phyloP scores from a whole-genome alignment of 73 alveolate genomes.

The Durusdinium trenchii region DNA sequence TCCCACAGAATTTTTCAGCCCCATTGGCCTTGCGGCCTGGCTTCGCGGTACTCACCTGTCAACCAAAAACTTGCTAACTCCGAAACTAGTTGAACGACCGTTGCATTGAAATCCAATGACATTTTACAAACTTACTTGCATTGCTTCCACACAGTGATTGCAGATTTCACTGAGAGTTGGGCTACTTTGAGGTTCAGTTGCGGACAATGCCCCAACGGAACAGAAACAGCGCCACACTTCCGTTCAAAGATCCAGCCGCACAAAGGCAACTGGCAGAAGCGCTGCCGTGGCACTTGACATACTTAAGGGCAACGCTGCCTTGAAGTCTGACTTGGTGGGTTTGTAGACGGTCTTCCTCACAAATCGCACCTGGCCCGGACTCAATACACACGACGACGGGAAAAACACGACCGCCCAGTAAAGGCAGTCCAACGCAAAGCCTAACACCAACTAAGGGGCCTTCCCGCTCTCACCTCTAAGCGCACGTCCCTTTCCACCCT shows the following conservation, averaged over 20 bases:
- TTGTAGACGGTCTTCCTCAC: not conserved
- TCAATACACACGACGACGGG: no score
- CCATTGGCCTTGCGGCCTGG: constrained; percentile 20
- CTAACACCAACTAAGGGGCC: no score
- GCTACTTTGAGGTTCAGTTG: not conserved
- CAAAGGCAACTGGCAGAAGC: not conserved
- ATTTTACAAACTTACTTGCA: no score
- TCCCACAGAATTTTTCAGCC: not conserved
- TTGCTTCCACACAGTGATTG: no score
- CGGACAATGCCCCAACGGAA: not conserved
- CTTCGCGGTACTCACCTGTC: not conserved
- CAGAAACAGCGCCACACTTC: not conserved
- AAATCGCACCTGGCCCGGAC: not conserved
- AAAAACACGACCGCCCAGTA: no score
- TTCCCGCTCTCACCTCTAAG: no score
- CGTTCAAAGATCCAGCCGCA: not conserved
- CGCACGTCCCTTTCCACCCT: no score
- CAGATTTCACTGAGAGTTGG: not conserved
- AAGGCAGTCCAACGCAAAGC: no score
- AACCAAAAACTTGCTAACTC: no score
- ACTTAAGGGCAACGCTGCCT: no score
- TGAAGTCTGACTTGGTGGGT: no score
- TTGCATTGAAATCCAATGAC: not conserved
- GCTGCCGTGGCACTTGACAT: no score
- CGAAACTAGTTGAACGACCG: not conserved